A percentile compares a stretch with the other conserved stretches of the same genome.
phyloP scores from a whole-genome alignment of 129 eudicot genomes.

The Artemisia annua region DNA sequence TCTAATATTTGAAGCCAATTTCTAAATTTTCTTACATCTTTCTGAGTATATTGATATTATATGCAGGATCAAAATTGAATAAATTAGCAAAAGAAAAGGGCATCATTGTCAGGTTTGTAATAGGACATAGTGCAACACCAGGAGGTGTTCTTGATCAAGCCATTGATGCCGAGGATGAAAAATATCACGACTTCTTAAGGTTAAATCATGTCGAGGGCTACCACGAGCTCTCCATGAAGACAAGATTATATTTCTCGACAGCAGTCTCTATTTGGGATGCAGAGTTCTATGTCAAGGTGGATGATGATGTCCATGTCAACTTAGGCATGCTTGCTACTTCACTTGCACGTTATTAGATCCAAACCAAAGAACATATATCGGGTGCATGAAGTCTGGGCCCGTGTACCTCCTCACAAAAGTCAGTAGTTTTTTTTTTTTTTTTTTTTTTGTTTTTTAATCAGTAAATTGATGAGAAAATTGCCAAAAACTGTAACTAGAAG shows the following conservation, averaged over 20 bases:
- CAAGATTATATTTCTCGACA: conserved; percentile 61
- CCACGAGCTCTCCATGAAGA: conserved; percentile 72
- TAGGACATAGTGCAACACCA: conserved; percentile 64
- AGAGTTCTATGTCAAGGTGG: conserved; percentile 74
- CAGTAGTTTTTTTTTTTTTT: conserved; percentile 23
- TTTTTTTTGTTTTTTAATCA: neutral
- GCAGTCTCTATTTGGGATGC: conserved; percentile 70
- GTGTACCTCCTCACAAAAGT: conserved; percentile 68
- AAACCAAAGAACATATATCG: conserved; percentile 61
- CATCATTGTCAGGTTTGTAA: conserved; percentile 63
- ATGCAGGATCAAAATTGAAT: conserved; percentile 50
- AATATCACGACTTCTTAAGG: conserved; percentile 58
- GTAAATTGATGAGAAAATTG: no score
- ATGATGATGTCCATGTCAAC: conserved; percentile 74
- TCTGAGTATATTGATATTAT: neutral
- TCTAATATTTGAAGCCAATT: neutral
- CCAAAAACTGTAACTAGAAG: no score
- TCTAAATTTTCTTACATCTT: neutral
- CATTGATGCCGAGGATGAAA: conserved; percentile 54
- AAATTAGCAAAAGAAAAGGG: conserved; percentile 77
- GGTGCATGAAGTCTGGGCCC: conserved; percentile 91
- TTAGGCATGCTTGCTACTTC: conserved; percentile 58
- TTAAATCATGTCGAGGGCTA: conserved; percentile 71
- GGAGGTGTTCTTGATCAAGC: conserved; percentile 71
- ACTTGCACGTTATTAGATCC: conserved; percentile 49